phyloP scores from a whole-genome alignment of 441 rosid genomes.

The Gossypium aridum region DNA sequence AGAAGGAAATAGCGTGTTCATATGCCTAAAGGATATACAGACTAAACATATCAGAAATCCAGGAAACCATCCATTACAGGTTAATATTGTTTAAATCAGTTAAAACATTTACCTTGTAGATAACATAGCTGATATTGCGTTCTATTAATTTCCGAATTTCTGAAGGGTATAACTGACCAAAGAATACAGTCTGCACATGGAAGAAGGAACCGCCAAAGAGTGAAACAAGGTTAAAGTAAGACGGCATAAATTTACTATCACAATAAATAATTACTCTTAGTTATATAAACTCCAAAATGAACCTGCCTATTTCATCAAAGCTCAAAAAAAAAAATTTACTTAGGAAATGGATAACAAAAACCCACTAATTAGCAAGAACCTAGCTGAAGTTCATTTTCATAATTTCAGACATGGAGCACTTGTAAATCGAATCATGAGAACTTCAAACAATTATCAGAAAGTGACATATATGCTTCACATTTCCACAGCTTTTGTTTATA shows the following conservation, averaged over 20 bases:
- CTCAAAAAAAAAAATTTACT: neutral
- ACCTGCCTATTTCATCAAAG: neutral
- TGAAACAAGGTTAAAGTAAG: neutral
- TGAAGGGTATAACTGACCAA: constrained; percentile 65
- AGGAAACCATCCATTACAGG: neutral
- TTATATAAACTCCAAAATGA: neutral
- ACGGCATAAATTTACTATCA: neutral
- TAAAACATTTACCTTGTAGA: constrained; percentile 72
- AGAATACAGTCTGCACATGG: constrained; percentile 73
- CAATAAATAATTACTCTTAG: neutral
- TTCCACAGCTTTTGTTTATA: neutral
- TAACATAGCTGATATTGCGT: constrained; percentile 81
- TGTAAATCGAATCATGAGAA: neutral
- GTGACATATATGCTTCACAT: neutral
- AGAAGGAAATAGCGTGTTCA: neutral
- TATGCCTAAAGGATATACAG: neutral
- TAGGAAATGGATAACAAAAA: neutral
- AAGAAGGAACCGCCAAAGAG: constrained; percentile 6
- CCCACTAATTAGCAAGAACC: neutral
- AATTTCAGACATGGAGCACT: neutral
- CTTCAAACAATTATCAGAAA: neutral
- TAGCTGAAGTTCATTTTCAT: neutral
- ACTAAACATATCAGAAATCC: neutral
- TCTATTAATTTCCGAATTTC: constrained; percentile 82
- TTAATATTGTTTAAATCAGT: constrained; percentile 1